phyloP scores from a whole-genome alignment of 176 grass and related monocot species.

The Bonia amplexicaulis region DNA sequence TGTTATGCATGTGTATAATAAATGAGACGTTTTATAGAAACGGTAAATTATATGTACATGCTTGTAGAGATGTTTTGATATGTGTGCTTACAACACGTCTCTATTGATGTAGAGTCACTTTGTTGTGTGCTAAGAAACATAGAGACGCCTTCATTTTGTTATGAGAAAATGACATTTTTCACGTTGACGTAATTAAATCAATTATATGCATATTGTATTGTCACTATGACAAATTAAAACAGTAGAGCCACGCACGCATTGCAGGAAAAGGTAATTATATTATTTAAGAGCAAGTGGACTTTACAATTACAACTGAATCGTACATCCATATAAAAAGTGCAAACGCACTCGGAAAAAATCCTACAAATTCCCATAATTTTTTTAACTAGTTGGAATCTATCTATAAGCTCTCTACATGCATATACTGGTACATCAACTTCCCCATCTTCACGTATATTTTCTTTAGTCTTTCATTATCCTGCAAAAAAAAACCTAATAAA shows the following conservation, averaged over 20 bases:
- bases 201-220: no score
- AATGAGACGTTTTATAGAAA: background rate
- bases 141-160: background rate
- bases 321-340: background rate
- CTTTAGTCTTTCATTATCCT: no score
- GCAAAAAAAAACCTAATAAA: no score
- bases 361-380: background rate
- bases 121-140: background rate
- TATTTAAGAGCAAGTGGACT: background rate
- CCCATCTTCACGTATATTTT: no score
- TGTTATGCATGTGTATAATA: background rate
- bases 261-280: background rate
- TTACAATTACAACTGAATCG: background rate
- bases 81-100: fast-evolving
- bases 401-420: background rate
- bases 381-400: background rate
- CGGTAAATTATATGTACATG: background rate
- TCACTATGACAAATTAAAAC: background rate
- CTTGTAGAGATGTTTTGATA: background rate
- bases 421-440: background rate
- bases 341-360: background rate
- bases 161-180: background rate
- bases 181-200: no score
- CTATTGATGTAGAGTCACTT: background rate
- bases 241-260: background rate